Evolutionary conservation across 805 yeast genomes (phyloP).

Genomic region (Kodamaea neixiangensis): DNA sequence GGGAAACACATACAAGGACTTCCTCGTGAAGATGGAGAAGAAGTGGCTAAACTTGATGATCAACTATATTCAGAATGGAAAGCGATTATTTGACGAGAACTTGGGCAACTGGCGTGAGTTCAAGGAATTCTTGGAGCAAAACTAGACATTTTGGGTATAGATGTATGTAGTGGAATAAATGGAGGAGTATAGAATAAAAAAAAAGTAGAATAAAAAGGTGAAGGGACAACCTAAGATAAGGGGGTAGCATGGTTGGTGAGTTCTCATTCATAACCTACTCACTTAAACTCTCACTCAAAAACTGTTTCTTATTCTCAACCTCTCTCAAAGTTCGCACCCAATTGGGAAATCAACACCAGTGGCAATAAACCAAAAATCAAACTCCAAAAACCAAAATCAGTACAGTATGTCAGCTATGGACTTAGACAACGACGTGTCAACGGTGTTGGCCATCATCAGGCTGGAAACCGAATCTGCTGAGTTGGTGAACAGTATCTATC

Average conservation of each 20-base stretch:
- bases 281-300: no score
- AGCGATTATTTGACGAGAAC: constrained; percentile 32
- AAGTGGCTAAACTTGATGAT: constrained; percentile 41
- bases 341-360: constrained; percentile 12
- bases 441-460: constrained; percentile 61
- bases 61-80: constrained; percentile 38
- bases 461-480: constrained; percentile 62
- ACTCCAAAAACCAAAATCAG: background rate
- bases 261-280: no score
- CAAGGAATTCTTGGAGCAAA: constrained; percentile 17
- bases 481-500: constrained; percentile 59
- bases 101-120: constrained; percentile 37
- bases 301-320: background rate
- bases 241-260: background rate
- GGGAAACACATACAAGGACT: constrained; percentile 39
- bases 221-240: no score
- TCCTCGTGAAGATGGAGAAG: constrained; percentile 40
- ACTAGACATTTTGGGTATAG: background rate
- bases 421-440: constrained; percentile 40
- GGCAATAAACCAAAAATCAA: constrained; percentile 9
- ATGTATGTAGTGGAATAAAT: background rate
- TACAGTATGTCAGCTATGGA: constrained; percentile 39
- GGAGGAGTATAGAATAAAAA: background rate
- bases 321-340: constrained; percentile 6
- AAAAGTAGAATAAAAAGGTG: no score